Percentiles rank a stretch among this genome's conserved stretches.
Conservation (phyloP, 192 early-diverging fungal species). For the Hyaloraphidium curvatum region DNA sequence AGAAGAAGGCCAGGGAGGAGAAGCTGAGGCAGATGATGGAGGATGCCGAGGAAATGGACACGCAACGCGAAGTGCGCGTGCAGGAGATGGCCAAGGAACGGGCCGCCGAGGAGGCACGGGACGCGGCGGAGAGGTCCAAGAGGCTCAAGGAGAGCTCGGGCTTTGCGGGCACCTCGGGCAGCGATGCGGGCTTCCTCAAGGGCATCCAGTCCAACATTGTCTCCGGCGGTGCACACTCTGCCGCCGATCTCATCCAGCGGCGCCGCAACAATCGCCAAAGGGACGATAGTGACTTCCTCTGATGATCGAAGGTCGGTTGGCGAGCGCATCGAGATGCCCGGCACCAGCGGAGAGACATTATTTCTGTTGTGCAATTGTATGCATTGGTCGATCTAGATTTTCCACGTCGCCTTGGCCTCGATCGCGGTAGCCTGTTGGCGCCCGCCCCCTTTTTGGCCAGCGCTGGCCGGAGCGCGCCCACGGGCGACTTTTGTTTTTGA, state of each 20-base stretch:
- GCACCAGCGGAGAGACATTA: not conserved
- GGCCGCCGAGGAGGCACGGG: constrained; percentile 13
- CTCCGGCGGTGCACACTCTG: no score
- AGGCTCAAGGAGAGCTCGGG: not conserved
- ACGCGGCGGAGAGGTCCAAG: not conserved
- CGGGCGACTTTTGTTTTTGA: not conserved
- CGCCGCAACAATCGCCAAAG: not conserved
- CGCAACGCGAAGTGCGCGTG: constrained; percentile 11
- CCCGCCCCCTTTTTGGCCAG: not conserved
- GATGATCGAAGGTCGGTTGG: no score
- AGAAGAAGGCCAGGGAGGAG: not conserved
- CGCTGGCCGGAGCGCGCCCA: not conserved
- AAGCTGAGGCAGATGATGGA: constrained; percentile 20
- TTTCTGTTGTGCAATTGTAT: no score
- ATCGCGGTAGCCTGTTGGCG: not conserved
- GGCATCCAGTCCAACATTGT: no score
- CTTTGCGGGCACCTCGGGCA: not conserved
- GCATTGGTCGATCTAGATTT: no score
- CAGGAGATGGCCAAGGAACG: constrained; percentile 11
- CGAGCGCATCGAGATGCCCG: not conserved
- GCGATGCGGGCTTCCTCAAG: not conserved
- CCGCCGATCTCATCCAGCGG: no score
- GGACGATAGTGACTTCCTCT: not conserved
- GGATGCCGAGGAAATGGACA: constrained; percentile 16
- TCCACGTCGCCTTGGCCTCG: no score